phyloP scores from a whole-genome alignment of 1,284 basidiomycete species.

The Leccinum fallax region DNA sequence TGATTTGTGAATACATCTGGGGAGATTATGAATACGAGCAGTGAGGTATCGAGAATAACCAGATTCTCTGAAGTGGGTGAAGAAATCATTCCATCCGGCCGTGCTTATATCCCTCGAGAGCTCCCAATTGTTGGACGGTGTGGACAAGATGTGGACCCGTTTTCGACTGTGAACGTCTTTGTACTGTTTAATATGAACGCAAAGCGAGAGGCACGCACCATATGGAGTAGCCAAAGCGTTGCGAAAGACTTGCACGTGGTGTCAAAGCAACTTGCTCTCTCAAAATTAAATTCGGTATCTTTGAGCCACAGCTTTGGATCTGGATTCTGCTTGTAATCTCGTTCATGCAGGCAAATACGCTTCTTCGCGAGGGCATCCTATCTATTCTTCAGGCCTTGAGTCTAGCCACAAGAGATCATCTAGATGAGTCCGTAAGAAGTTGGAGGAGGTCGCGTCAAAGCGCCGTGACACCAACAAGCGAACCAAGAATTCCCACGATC shows the following conservation, averaged over 20 bases:
- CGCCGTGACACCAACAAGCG: neutral
- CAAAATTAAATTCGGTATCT: neutral
- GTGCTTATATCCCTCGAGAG: constrained; percentile 10
- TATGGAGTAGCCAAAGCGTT: constrained; percentile 9
- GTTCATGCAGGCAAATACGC: neutral
- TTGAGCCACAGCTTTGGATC: neutral
- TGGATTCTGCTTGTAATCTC: too few relatives aligned
- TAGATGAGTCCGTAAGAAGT: too few relatives aligned
- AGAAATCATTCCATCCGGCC: neutral
- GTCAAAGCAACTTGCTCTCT: neutral
- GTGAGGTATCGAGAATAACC: constrained; percentile 21
- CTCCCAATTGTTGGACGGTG: constrained; percentile 7
- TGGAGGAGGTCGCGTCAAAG: neutral
- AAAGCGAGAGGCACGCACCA: constrained; percentile 14
- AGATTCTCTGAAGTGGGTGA: constrained; percentile 14
- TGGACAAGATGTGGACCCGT: constrained; percentile 10
- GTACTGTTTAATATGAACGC: constrained; percentile 5
- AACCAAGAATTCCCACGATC: neutral
- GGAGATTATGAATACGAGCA: too few relatives aligned
- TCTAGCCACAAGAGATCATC: neutral
- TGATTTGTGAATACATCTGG: constrained; percentile 1
- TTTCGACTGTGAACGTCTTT: constrained; percentile 11
- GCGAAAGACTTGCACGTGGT: constrained; percentile 2
- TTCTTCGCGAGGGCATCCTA: neutral
- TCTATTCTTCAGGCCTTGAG: neutral